phyloP scores from a whole-genome alignment of 1,139 yeast species.

The Zygoascus meyerae region DNA sequence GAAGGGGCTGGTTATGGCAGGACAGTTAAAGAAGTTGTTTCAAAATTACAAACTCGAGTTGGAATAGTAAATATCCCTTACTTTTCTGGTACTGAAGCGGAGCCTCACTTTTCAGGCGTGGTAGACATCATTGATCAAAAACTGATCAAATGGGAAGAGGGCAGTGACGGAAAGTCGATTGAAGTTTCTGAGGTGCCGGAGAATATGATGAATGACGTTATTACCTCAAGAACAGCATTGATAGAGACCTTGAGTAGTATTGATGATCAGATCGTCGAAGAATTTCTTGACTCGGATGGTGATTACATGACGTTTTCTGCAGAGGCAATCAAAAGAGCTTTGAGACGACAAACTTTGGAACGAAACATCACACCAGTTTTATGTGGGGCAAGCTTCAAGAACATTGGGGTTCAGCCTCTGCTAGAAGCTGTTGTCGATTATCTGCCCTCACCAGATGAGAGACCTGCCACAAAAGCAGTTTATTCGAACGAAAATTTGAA shows the following conservation, averaged over 20 bases:
- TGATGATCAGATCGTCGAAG: slow-evolving; percentile 71
- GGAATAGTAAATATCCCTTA: slow-evolving; percentile 76
- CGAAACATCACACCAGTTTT: slow-evolving; percentile 67
- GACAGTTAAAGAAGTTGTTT: slow-evolving; percentile 79
- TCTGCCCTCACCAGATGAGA: slow-evolving; percentile 77
- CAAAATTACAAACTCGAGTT: slow-evolving; percentile 67
- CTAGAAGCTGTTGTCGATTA: slow-evolving; percentile 74
- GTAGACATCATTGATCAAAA: slow-evolving; percentile 71
- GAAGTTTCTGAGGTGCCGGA: slow-evolving; percentile 37
- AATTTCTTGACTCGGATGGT: slow-evolving; percentile 54
- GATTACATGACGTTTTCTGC: slow-evolving; percentile 59
- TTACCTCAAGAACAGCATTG: slow-evolving; percentile 62
- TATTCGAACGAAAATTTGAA: slow-evolving; percentile 11
- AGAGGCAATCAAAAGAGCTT: slow-evolving; percentile 46
- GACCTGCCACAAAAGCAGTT: slow-evolving; percentile 47
- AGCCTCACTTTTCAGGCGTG: slow-evolving; percentile 65
- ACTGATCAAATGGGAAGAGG: slow-evolving; percentile 55
- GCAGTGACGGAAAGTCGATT: slow-evolving; percentile 52
- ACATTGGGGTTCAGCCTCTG: slow-evolving; percentile 92
- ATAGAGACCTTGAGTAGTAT: slow-evolving; percentile 79
- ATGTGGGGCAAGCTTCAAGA: slow-evolving; percentile 89
- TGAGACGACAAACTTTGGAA: slow-evolving; percentile 56
- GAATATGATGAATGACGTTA: slow-evolving; percentile 42
- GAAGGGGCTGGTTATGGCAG: slow-evolving; percentile 93
- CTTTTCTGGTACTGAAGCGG: slow-evolving; percentile 41